These are phyloP conservation scores for Pichia scutulata DNA, from an alignment of 805 yeast genomes.

Conservation along the genomic window DNA sequence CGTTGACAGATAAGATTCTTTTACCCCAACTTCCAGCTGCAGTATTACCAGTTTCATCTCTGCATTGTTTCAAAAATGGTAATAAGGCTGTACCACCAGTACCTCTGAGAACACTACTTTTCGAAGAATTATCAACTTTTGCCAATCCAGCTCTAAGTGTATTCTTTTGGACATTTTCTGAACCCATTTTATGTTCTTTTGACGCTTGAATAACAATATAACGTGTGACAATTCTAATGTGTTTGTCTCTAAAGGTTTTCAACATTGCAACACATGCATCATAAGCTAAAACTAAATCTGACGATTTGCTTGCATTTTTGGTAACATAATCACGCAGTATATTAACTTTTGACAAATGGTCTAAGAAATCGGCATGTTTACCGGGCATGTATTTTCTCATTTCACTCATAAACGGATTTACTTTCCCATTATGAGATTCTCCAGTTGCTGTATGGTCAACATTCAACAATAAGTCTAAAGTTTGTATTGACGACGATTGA, in stretches of 20 bases:
- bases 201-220: slow-evolving; percentile 78
- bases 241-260: slow-evolving; percentile 84
- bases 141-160: slow-evolving; percentile 65
- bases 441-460: slow-evolving; percentile 81
- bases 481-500: slow-evolving; percentile 83
- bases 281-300: slow-evolving; percentile 62
- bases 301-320: slow-evolving; percentile 29
- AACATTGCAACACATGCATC: slow-evolving; percentile 89
- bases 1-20: slow-evolving; percentile 37
- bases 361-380: slow-evolving; percentile 68
- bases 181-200: slow-evolving; percentile 43
- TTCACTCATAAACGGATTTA: slow-evolving; percentile 56
- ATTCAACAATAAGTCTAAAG: slow-evolving; percentile 67
- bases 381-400: slow-evolving; percentile 92
- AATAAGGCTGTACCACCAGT: slow-evolving; percentile 92
- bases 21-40: slow-evolving; percentile 94
- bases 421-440: slow-evolving; percentile 7
- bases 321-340: slow-evolving; percentile 60
- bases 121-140: slow-evolving; percentile 30
- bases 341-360: slow-evolving; percentile 48
- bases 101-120: slow-evolving; percentile 58
- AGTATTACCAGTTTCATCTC: slow-evolving; percentile 91
- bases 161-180: slow-evolving; percentile 29
- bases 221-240: slow-evolving; percentile 85
- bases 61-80: slow-evolving; percentile 88